Percentiles rank a stretch among this genome's conserved stretches.
These are phyloP conservation scores for Mycena olivaceomarginata DNA, from an alignment of 768 basidiomycete genomes.

Conservation along the genomic window DNA sequence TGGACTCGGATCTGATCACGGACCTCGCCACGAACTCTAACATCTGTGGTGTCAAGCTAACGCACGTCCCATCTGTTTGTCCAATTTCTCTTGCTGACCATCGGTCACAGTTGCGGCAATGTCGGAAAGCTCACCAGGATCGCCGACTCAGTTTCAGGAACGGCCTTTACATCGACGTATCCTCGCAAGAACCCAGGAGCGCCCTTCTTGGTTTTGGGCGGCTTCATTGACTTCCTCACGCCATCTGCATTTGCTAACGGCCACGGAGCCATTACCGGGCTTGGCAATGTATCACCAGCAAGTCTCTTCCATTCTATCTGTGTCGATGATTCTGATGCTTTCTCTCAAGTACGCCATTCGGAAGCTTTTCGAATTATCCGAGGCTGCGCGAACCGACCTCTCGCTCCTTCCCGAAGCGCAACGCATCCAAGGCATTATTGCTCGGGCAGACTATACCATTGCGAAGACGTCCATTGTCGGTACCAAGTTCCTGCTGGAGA, in stretches of 20 bases:
- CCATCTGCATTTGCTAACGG: slow-evolving; percentile 84
- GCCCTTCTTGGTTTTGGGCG: slow-evolving; percentile 91
- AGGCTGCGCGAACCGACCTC: slow-evolving; percentile 72
- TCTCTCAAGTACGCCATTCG: slow-evolving; percentile 70
- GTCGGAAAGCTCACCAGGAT: slow-evolving; percentile 95
- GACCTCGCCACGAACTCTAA: slow-evolving; percentile 89
- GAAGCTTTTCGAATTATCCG: slow-evolving; percentile 78
- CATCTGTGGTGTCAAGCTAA: slow-evolving; percentile 91
- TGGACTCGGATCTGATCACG: slow-evolving; percentile 91
- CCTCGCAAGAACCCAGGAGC: slow-evolving; percentile 81
- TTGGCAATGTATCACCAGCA: slow-evolving; percentile 90
- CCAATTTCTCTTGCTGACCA: slow-evolving; percentile 30
- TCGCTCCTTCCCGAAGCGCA: slow-evolving; percentile 81
- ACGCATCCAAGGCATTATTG: slow-evolving; percentile 86
- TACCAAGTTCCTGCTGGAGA: slow-evolving; percentile 88
- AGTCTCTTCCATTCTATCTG: slow-evolving; percentile 44
- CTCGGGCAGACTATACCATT: slow-evolving; percentile 88
- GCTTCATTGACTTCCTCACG: slow-evolving; percentile 89
- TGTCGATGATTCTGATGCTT: slow-evolving; percentile 3
- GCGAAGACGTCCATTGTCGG: slow-evolving; percentile 86
- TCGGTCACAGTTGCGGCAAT: slow-evolving; percentile 82
- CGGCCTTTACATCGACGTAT: slow-evolving; percentile 72
- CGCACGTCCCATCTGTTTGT: slow-evolving; percentile 67
- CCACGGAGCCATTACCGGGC: slow-evolving; percentile 94
- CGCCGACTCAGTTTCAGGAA: slow-evolving; percentile 76